phyloP scores from a whole-genome alignment of 306 rosid species.

The Cucurbita maxima region DNA sequence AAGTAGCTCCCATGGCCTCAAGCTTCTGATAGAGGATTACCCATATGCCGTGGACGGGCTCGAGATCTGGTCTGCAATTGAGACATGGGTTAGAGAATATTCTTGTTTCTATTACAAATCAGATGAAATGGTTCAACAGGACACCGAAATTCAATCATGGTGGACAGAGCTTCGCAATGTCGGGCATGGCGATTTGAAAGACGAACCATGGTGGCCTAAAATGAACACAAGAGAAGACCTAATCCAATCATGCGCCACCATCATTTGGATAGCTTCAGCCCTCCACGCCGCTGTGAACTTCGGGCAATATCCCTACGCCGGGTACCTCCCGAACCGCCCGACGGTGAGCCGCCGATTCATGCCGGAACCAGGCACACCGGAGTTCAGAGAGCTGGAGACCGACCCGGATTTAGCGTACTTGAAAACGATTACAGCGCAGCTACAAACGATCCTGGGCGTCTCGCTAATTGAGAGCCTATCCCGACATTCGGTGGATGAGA shows the following conservation, averaged over 20 bases:
- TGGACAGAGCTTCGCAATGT: constrained; percentile 57
- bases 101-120: constrained; percentile 32
- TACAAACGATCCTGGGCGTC: constrained; percentile 75
- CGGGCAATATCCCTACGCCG: constrained; percentile 90
- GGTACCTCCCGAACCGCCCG: constrained; percentile 89
- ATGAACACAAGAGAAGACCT: constrained; percentile 48
- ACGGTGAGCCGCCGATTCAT: constrained; percentile 86
- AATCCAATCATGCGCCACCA: constrained; percentile 48
- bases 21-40: constrained; percentile 49
- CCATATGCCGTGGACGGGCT: constrained; percentile 4
- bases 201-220: constrained; percentile 65
- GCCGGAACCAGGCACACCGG: constrained; percentile 83
- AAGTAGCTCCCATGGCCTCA: constrained; percentile 42
- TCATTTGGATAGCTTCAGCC: constrained; percentile 94
- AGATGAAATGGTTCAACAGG: constrained; percentile 34
- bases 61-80: constrained; percentile 24
- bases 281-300: constrained; percentile 93
- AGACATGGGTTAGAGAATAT: constrained; percentile 10
- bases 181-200: constrained; percentile 86
- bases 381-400: constrained; percentile 46
- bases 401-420: constrained; percentile 60
- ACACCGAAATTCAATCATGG: constrained; percentile 57
- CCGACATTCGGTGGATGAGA: constrained; percentile 73
- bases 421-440: constrained; percentile 80
- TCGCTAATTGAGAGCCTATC: constrained; percentile 73